Base-by-base conservation (phyloP, 2,329 filamentous ascomycete genomes). In the Dothistroma septosporum region DNA sequence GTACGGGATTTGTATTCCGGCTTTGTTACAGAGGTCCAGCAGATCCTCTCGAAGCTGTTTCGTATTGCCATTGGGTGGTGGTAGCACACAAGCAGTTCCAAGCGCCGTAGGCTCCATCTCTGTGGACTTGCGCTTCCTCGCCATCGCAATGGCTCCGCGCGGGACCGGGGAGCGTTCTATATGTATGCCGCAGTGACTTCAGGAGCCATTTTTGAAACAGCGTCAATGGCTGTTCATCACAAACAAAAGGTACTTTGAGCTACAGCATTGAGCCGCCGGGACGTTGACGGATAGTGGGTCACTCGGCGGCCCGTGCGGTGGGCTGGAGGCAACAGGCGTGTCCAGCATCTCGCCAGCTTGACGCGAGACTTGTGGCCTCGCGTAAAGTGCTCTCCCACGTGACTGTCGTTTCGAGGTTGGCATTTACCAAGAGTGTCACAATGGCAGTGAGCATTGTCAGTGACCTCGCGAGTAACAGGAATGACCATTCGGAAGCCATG, bases 121-220 rank as follows among this genome's bases (percentile, higher is more conserved):
- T 16, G 55, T 35, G 7, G 35, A 49, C 37, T 58, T 61, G 2
- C 59, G 54, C 50, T 61, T 61, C 32, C 33, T 57, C 19, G 59
- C 59, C 55, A 61, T 61, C 21, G 41, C 37, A 56, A 48, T 31
- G 41, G 37, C 56, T 49, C 46, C 24, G 28, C 44, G 35, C n/a
- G 21, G 22, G 24, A 35, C 6, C 16, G 10, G 6, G 21, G 49
- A 6, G 14, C 44, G 12, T 8, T 57, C 55, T 57, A 49, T 49
- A 33, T 49, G 28, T 49, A 35, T 35, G 33, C 14, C 10, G 31
- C 35, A n/a, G n/a, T 32, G 31, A 21, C 9, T 2, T 53, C 8
- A 53, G 24, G 50, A 53, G 50, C 47, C 47, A 28, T 50, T n/a
- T n/a, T n/a, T 50, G 47, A 21, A 50, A 24, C 19, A 50, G 28